Evolutionary conservation across 352 stramenopile species (phyloP), one percentile per base, ranked within the genome.

Genomic region (Globisporangium okanoganense): DNA sequence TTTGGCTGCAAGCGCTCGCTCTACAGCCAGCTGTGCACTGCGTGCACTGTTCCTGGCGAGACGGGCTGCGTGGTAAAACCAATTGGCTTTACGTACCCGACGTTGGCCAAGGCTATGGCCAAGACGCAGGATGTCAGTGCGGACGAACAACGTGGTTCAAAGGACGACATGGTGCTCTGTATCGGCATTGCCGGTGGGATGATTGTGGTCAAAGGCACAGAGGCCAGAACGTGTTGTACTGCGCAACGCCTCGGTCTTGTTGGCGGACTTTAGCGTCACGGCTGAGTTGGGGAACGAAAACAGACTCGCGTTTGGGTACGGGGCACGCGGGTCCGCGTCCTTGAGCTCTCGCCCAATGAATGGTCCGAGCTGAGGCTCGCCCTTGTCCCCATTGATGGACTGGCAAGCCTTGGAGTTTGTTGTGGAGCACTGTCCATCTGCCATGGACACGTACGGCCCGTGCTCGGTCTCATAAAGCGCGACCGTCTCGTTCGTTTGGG

Each of bases 221-320:
- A 61, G 55, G 7, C 55, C 55, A 5, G 22, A 9, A 24, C 24
- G 24, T 18, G 55, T 43, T 8, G 55, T 25, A 3, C 40, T 41
- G 43, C 55, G 55, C 25, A 20, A 25, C 8, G 25, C 8, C 1
- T 61, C 40, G 5, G 8, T 61, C 55, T 61, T 61, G n/a, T 5
- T n/a, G 14, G 6, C 18, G 20, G 41, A 60, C n/a, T 22, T 55
- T 1, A 22, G 24, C 20, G 48, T 56, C 7, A 80, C 76, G 40
- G 79, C 91, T 16, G 77, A 73, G 71, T 93, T 89, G 0, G 86
- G 84, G 62, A 88, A 86, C 60, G 86, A 95, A 69, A 82, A 95
- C 84, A 82, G 92, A 36, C 79, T 70, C 40, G 73, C 85, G 66
- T 92, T 75, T 5, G 79, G 80, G 71, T 94, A 94, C 24, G 78